A percentile compares a stretch with the other conserved stretches of the same genome.
phyloP scores from a whole-genome alignment of 305 asterid species.

The Vinca major region DNA sequence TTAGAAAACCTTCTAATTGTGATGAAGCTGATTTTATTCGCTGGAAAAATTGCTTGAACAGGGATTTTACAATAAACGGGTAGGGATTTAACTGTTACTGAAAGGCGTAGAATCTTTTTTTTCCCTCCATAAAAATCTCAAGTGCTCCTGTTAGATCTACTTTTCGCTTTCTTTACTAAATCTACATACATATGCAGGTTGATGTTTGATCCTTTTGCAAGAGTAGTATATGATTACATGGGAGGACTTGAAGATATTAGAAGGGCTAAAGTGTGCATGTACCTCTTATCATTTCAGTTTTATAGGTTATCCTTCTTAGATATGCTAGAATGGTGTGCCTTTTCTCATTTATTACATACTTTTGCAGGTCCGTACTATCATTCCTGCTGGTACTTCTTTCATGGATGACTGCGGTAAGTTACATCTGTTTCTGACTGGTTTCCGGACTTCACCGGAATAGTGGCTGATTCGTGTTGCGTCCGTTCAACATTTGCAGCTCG shows the following conservation, averaged over 20 bases:
- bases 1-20: conserved; percentile 19
- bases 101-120: not conserved
- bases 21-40: conserved; percentile 22
- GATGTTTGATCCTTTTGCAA: conserved; percentile 28
- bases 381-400: conserved; percentile 23
- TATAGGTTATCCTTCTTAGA: not conserved
- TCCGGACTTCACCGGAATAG: not conserved
- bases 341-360: conserved; percentile 4
- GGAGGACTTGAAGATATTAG: conserved; percentile 30
- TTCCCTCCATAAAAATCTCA: not conserved
- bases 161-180: not conserved
- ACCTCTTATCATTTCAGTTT: conserved; percentile 12
- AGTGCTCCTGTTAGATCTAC: not conserved
- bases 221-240: conserved; percentile 22
- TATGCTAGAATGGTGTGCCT: conserved; percentile 4
- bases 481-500: conserved; percentile 16
- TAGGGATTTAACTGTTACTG: conserved; percentile 10
- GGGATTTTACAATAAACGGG: conserved; percentile 29
- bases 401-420: conserved; percentile 20
- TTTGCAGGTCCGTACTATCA: conserved; percentile 23
- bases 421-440: conserved; percentile 1
- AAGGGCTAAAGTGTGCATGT: conserved; percentile 30
- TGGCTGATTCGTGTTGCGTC: not conserved
- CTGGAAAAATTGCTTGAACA: conserved; percentile 25
- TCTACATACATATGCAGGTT: conserved; percentile 13